phyloP scores from a whole-genome alignment of 2,329 filamentous ascomycete species.

The Byssochlamys sp. region DNA sequence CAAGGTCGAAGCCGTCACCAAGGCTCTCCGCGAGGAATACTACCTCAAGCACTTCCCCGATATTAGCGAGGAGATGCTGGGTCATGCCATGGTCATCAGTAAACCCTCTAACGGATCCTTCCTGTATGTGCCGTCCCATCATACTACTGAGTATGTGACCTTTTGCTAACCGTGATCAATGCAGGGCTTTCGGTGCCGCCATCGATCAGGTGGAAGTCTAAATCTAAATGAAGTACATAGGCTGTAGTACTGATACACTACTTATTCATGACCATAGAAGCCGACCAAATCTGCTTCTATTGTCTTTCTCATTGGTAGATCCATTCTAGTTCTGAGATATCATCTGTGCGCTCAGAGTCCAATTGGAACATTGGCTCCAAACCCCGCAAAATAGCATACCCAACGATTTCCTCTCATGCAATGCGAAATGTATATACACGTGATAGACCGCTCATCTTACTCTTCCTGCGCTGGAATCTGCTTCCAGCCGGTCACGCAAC shows the following conservation, averaged over 20 bases:
- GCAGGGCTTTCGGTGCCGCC: not conserved
- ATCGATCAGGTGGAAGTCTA: not conserved
- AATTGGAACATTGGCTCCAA: not conserved
- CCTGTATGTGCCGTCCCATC: conserved; percentile 21
- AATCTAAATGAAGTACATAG: not conserved
- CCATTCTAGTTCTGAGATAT: not conserved
- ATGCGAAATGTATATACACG: not conserved
- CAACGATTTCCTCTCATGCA: not conserved
- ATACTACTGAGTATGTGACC: not conserved
- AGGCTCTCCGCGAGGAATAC: conserved; percentile 71
- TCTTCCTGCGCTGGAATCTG: not conserved
- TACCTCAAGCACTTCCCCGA: conserved; percentile 63
- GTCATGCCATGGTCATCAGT: conserved; percentile 76
- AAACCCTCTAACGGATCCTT: conserved; percentile 51
- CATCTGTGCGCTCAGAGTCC: not conserved
- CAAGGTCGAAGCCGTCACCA: conserved; percentile 67
- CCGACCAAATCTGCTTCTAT: not conserved
- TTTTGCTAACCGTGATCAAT: not conserved
- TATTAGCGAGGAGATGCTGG: conserved; percentile 61
- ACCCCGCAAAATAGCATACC: not conserved
- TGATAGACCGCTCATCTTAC: not conserved
- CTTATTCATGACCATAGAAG: not conserved
- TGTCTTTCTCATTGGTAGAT: not conserved
- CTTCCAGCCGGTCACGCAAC: not conserved
- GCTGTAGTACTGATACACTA: not conserved